phyloP scores from a whole-genome alignment of 139 green algal species.

The Coelastrella sp. region DNA sequence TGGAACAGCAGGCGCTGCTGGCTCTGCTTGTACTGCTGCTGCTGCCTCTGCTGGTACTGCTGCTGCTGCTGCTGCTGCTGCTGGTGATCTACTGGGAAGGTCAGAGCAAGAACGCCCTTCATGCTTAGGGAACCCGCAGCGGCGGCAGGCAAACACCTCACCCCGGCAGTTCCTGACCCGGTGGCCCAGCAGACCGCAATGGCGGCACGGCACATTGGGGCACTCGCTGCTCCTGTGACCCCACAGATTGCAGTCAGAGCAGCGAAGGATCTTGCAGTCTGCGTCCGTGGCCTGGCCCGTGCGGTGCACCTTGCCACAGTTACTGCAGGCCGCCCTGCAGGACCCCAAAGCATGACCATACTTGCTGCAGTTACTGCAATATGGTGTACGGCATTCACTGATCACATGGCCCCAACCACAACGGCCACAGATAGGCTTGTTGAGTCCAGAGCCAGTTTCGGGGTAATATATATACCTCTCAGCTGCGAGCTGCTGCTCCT shows the following conservation, averaged over 20 bases:
- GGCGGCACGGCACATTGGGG: neutral
- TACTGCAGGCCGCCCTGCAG: neutral
- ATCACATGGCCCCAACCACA: neutral
- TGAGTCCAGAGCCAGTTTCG: too few relatives aligned
- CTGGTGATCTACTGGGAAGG: neutral
- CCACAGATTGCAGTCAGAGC: neutral
- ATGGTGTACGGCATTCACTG: neutral
- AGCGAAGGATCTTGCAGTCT: neutral
- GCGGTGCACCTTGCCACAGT: neutral
- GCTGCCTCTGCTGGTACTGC: neutral
- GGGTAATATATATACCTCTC: neutral
- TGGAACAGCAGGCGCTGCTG: neutral
- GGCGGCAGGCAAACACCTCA: neutral
- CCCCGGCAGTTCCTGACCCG: neutral
- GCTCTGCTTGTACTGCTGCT: neutral
- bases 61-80: conserved; percentile 9
- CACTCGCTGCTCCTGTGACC: neutral
- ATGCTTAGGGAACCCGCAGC: neutral
- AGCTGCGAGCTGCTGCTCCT: neutral
- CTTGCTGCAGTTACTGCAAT: neutral
- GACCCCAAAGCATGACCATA: neutral
- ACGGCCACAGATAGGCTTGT: conserved; percentile 1
- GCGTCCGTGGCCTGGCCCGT: too few relatives aligned
- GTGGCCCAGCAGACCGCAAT: neutral
- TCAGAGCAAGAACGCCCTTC: neutral